A percentile compares a stretch with the other conserved stretches of the same genome.
Evolutionary conservation across 225 moss, liverwort and hornwort species (phyloP).

Genomic region (Anthoceros angustus): DNA sequence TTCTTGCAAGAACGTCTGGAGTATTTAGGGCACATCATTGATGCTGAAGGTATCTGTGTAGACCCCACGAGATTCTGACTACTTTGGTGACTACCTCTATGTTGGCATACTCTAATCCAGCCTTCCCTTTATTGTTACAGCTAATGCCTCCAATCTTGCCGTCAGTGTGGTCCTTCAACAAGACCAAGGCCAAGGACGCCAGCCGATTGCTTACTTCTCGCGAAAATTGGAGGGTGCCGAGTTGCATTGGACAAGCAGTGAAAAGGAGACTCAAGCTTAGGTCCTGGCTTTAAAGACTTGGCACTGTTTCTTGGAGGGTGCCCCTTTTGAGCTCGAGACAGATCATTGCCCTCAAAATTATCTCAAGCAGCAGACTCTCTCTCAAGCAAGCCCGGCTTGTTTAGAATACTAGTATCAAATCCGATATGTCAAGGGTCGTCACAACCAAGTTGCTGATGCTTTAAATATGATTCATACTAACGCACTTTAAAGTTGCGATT

Average conservation of each 20-base stretch:
- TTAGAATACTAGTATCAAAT: neutral
- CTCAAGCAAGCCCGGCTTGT: neutral
- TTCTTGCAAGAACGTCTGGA: neutral
- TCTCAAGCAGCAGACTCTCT: neutral
- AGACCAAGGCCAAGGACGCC: neutral
- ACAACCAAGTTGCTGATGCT: neutral
- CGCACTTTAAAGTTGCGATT: neutral
- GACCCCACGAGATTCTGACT: neutral
- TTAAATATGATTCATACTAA: neutral
- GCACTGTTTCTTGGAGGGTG: neutral
- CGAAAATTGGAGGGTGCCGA: neutral
- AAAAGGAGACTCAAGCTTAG: neutral
- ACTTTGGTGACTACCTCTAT: neutral
- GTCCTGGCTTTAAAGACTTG: neutral
- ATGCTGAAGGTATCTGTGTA: neutral
- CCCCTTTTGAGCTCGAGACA: neutral
- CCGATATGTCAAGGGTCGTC: neutral
- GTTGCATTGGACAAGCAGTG: neutral
- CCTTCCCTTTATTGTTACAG: neutral
- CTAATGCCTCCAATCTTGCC: neutral
- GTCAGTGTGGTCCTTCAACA: conserved; percentile 1
- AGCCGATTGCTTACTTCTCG: neutral
- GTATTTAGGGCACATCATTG: conserved; percentile 4
- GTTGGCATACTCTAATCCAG: neutral
- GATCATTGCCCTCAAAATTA: neutral